Percentiles rank a stretch among this genome's conserved stretches.
These are phyloP conservation scores for Backusella morwellensis DNA, from an alignment of 192 early-diverging fungal species.

Conservation along the genomic window DNA sequence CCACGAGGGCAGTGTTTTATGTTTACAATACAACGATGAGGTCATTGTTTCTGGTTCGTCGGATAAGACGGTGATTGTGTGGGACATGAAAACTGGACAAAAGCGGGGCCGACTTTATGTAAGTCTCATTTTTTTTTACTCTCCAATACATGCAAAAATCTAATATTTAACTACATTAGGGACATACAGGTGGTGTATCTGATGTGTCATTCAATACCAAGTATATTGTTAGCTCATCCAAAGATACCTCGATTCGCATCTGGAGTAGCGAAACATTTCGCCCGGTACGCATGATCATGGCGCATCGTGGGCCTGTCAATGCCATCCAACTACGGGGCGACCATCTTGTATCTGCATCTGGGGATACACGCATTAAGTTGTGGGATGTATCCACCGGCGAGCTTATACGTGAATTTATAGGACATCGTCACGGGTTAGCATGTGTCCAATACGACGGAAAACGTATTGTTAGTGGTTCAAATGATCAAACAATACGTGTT, in stretches of 20 bases:
- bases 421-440: constrained; percentile 82
- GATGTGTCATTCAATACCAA: constrained; percentile 82
- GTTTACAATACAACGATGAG: constrained; percentile 83
- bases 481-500: constrained; percentile 76
- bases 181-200: constrained; percentile 81
- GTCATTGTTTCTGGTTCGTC: constrained; percentile 87
- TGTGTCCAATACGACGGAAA: constrained; percentile 89
- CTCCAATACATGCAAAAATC: too few relatives aligned
- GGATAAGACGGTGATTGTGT: constrained; percentile 85
- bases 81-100: constrained; percentile 62
- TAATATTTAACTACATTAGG: constrained; percentile 19
- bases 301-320: constrained; percentile 96
- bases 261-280: constrained; percentile 72
- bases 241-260: constrained; percentile 89
- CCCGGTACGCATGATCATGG: constrained; percentile 66
- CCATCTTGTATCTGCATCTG: constrained; percentile 76
- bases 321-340: constrained; percentile 78
- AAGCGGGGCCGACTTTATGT: background rate
- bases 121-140: too few relatives aligned
- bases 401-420: constrained; percentile 62
- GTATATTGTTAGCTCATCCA: constrained; percentile 87
- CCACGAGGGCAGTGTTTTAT: constrained; percentile 73
- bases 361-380: constrained; percentile 79
- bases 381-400: constrained; percentile 76
- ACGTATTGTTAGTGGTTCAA: constrained; percentile 80